Base-by-base conservation (phyloP, 495 filamentous ascomycete genomes). In the Lophiostoma macrostomum region DNA sequence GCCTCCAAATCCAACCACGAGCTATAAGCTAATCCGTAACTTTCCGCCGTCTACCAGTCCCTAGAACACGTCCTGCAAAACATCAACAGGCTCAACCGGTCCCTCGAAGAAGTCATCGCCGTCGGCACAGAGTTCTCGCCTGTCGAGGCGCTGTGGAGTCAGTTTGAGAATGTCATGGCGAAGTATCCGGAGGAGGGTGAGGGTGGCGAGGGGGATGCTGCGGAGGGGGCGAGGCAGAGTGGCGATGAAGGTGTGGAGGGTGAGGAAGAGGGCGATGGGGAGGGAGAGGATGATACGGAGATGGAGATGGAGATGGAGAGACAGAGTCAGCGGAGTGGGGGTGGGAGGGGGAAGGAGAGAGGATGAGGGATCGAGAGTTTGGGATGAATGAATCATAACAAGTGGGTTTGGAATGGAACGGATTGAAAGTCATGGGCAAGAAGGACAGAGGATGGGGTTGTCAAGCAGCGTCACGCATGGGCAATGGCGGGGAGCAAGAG, bases 101-200 rank as follows among this genome's bases (percentile, higher is more conserved):
- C 84, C 29, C 71, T 98, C 27, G 93, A 98, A 67, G 88, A 90
- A 43, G 84, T 96, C n/a, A 90, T 94, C 53, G 82, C 87, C 28
- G 88, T 98, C 23, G 93, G 93, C 6, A 96, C 95, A 66, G 93
- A 98, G 64, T 97, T 98, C 67, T 81, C 86, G n/a, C 88, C 87
- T 7, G 93, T 98, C 14, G 93, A 98, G 70, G 89, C 88, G 22
- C 78, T 98, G 28, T 98, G 93, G 93, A 90, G 86, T 28, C 88
- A 94, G 53, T 98, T 98, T 64, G 93, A 98, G 75, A 85, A 85
- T 49, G 91, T 96, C 56, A 97, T 96, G 91, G 88, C 82, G 14
- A 85, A 83, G 27, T 65, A 71, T 25, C 66, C 53, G 39, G 67
- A 65, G 50, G 64, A 35, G 18, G 48, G n/a, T n/a, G n/a, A n/a